These are phyloP conservation scores for Sporisorium scitamineum DNA, from an alignment of 1,284 basidiomycete genomes.

Conservation along the genomic window DNA sequence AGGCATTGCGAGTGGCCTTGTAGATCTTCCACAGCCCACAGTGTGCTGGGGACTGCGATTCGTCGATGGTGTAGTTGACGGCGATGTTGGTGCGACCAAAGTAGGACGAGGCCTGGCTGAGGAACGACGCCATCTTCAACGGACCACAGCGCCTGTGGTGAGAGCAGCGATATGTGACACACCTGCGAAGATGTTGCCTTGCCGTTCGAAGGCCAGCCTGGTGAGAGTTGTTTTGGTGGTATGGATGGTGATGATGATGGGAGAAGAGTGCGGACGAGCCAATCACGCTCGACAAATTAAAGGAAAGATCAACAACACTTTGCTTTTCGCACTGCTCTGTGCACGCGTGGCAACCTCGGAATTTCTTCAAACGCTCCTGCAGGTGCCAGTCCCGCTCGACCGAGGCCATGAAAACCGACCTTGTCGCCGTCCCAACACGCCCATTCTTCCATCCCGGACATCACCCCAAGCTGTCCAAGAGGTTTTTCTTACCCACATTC, in stretches of 20 bases:
- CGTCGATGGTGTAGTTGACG: constrained; percentile 63
- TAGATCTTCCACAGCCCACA: constrained; percentile 67
- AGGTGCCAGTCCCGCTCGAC: not conserved
- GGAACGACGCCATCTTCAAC: constrained; percentile 53
- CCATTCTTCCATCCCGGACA: not conserved
- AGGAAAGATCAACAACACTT: constrained; percentile 29
- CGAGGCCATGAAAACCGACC: not conserved
- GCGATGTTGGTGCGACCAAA: constrained; percentile 65
- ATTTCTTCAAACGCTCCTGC: not conserved
- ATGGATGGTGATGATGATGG: not conserved
- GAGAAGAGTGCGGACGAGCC: not conserved
- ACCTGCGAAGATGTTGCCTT: too few species aligned
- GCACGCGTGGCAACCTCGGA: constrained; percentile 2
- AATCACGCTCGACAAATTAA: constrained; percentile 1
- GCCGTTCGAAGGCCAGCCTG: not conserved
- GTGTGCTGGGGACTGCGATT: constrained; percentile 49
- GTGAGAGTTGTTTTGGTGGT: not conserved
- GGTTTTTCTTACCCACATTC: too few species aligned
- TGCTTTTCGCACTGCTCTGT: not conserved
- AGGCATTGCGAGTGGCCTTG: constrained; percentile 55
- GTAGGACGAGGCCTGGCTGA: constrained; percentile 60
- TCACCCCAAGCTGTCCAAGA: not conserved
- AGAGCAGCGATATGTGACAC: too few species aligned
- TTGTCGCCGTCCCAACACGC: not conserved
- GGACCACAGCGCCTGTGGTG: not conserved